Evolutionary conservation across 2,329 filamentous ascomycete genomes (phyloP).

Genomic region (Ophiostoma triangulosporum): DNA sequence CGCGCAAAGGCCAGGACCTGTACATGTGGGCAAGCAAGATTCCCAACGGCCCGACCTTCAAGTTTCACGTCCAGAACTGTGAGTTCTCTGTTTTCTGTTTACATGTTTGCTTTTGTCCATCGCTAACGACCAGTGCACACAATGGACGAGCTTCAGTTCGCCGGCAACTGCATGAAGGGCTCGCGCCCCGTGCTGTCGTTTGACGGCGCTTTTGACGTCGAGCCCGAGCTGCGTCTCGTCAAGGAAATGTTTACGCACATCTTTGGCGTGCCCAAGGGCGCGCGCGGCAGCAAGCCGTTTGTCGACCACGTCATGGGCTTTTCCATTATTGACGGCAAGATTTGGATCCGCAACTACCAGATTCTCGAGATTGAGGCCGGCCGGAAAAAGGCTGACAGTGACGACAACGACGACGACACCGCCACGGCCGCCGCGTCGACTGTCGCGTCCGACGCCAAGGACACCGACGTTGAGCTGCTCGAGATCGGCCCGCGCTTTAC

Average conservation of each 20-base stretch:
- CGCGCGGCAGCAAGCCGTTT: slow-evolving; percentile 87
- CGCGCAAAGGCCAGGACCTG: slow-evolving; percentile 83
- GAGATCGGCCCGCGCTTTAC: slow-evolving; percentile 93
- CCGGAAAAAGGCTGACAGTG: slow-evolving; percentile 25
- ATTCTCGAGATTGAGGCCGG: slow-evolving; percentile 68
- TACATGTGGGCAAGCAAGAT: slow-evolving; percentile 90
- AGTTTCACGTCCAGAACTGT: slow-evolving; percentile 66
- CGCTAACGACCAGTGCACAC: slow-evolving; percentile 54
- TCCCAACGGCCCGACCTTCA: slow-evolving; percentile 55
- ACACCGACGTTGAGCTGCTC: slow-evolving; percentile 69
- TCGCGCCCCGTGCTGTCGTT: slow-evolving; percentile 85
- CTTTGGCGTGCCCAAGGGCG: slow-evolving; percentile 82
- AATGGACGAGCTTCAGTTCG: slow-evolving; percentile 93
- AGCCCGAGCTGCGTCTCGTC: slow-evolving; percentile 68
- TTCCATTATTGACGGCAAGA: slow-evolving; percentile 79
- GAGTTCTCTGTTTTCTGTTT: slow-evolving; percentile 18
- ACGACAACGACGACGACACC: slow-evolving; percentile 18
- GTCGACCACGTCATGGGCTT: slow-evolving; percentile 92
- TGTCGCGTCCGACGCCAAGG: slow-evolving; percentile 21
- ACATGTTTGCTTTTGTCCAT: neutral
- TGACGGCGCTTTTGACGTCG: slow-evolving; percentile 70
- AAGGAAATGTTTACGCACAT: slow-evolving; percentile 83
- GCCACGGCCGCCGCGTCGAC: slow-evolving; percentile 42
- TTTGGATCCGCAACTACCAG: slow-evolving; percentile 94
- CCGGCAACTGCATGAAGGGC: slow-evolving; percentile 91